Conservation (phyloP, 768 basidiomycete genomes). For the Tricholoma matsutake region DNA sequence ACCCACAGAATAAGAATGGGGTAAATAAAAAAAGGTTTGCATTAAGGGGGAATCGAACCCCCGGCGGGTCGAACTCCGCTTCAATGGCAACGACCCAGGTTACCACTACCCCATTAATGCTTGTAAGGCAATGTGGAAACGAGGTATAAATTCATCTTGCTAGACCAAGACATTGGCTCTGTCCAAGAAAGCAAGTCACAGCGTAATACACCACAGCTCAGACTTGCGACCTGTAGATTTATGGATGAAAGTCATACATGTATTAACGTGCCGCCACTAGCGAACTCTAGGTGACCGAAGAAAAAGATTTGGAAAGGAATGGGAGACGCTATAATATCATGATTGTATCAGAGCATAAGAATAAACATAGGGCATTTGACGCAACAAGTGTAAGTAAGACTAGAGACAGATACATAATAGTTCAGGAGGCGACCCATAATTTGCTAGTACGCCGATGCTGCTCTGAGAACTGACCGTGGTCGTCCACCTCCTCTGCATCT, state of each 20-base stretch:
- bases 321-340: no score
- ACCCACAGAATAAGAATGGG: no score
- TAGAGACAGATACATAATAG: not conserved
- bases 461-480: not conserved
- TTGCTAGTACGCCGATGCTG: not conserved
- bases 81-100: slow-evolving; percentile 4
- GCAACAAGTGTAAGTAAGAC: not conserved
- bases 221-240: no score
- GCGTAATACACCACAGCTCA: no score
- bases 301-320: no score
- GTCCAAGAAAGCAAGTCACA: no score
- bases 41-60: slow-evolving; percentile 86
- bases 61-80: slow-evolving; percentile 63
- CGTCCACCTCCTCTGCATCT: not conserved
- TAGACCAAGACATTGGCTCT: no score
- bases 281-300: no score
- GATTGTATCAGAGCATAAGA: not conserved
- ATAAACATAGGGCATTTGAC: not conserved
- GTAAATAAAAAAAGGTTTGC: slow-evolving; percentile 42
- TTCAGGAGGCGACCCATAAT: not conserved
- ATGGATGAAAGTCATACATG: no score
- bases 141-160: no score
- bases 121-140: not conserved
- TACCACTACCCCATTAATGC: slow-evolving; percentile 8
- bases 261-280: no score